Conservation (phyloP, 2,329 filamentous ascomycete species). For the Fusarium nanum region DNA sequence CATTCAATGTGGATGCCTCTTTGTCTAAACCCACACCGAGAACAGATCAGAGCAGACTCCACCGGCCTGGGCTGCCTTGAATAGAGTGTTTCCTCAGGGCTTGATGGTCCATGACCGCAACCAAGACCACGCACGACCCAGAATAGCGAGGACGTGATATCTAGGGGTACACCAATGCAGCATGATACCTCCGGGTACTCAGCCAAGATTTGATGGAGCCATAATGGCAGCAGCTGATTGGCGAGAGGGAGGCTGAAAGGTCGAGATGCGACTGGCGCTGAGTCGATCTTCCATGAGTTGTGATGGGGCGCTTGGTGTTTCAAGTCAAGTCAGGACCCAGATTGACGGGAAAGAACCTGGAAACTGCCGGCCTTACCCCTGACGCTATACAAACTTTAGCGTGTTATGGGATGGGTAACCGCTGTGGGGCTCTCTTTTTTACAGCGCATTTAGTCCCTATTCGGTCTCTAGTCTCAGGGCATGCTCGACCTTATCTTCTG, state of each 20-base stretch:
- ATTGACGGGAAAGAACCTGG: slow-evolving; percentile 19
- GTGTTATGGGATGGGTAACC: slow-evolving; percentile 6
- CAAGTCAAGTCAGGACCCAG: slow-evolving; percentile 33
- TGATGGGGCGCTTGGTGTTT: slow-evolving; percentile 47
- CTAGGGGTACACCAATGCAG: slow-evolving; percentile 33
- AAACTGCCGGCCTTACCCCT: slow-evolving; percentile 30
- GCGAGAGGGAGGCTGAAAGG: slow-evolving; percentile 26
- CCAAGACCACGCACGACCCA: slow-evolving; percentile 27
- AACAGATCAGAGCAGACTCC: slow-evolving; percentile 17
- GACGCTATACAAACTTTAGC: slow-evolving; percentile 24
- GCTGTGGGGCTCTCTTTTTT: background rate
- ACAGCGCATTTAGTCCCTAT: background rate
- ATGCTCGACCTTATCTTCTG: slow-evolving; percentile 15
- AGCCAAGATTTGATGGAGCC: slow-evolving; percentile 35
- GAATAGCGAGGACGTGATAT: slow-evolving; percentile 18
- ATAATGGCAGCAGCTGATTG: slow-evolving; percentile 34
- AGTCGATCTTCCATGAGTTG: slow-evolving; percentile 32
- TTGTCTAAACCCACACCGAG: slow-evolving; percentile 37
- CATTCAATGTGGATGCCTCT: slow-evolving; percentile 28
- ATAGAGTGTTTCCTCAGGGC: slow-evolving; percentile 34
- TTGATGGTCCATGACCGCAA: slow-evolving; percentile 24
- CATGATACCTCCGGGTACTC: slow-evolving; percentile 26
- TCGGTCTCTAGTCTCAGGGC: slow-evolving; percentile 21
- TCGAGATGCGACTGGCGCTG: slow-evolving; percentile 43
- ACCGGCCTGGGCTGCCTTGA: slow-evolving; percentile 29